phyloP scores from a whole-genome alignment of 2,329 filamentous ascomycete genomes.

The Fusarium armeniacum region DNA sequence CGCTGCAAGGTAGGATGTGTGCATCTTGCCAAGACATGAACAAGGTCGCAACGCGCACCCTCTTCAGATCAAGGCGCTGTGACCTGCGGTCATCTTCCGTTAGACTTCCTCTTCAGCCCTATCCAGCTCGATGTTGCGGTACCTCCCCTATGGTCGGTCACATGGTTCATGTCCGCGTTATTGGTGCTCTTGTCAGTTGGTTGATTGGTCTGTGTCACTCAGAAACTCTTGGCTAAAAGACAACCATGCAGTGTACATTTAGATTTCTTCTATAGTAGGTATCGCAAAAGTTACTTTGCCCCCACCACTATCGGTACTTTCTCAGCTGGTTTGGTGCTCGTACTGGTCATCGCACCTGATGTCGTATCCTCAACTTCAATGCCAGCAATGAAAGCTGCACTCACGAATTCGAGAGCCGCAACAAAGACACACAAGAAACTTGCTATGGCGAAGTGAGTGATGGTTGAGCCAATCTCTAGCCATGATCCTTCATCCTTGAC shows the following conservation, averaged over 20 bases:
- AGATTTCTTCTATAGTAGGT: slow-evolving; percentile 1
- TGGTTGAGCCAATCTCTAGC: slow-evolving; percentile 97
- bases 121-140: slow-evolving; percentile 17
- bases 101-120: slow-evolving; percentile 42
- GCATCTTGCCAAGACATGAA: slow-evolving; percentile 35
- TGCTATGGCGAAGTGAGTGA: slow-evolving; percentile 94
- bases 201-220: neutral
- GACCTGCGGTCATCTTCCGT: slow-evolving; percentile 48
- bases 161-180: slow-evolving; percentile 16
- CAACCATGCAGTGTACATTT: slow-evolving; percentile 14
- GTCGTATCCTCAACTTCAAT: slow-evolving; percentile 71
- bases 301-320: slow-evolving; percentile 18
- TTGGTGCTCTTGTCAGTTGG: neutral
- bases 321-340: slow-evolving; percentile 34
- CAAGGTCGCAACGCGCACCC: slow-evolving; percentile 26
- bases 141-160: slow-evolving; percentile 15
- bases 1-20: slow-evolving; percentile 22
- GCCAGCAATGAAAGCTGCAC: slow-evolving; percentile 84
- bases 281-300: slow-evolving; percentile 14
- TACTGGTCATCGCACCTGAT: slow-evolving; percentile 11
- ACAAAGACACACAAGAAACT: slow-evolving; percentile 93
- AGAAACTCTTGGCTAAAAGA: neutral
- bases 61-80: slow-evolving; percentile 24
- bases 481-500: slow-evolving; percentile 97
- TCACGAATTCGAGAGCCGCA: slow-evolving; percentile 86